These are phyloP conservation scores for Phycomyces blakesleeanus DNA, from an alignment of 192 early-diverging fungal species.

Conservation along the genomic window DNA sequence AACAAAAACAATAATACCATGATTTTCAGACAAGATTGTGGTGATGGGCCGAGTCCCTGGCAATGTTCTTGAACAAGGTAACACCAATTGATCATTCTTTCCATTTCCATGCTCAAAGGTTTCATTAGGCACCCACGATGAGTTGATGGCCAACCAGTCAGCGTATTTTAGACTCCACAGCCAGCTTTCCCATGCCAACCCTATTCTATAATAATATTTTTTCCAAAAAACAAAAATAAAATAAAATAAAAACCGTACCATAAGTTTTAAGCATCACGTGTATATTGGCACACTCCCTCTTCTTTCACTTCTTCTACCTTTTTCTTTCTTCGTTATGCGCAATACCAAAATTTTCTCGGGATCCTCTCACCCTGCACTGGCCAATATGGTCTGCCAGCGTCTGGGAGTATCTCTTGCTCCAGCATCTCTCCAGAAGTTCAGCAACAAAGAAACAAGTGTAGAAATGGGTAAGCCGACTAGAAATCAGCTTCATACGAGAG, in stretches of 20 bases:
- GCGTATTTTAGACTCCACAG: slow-evolving; percentile 32
- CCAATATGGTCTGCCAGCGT: slow-evolving; percentile 70
- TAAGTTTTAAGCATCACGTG: not conserved
- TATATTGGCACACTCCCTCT: not conserved
- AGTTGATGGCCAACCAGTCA: slow-evolving; percentile 25
- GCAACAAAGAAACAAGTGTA: slow-evolving; percentile 91
- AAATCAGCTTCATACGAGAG: too few relatives aligned
- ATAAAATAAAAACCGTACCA: too few relatives aligned
- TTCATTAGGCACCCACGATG: slow-evolving; percentile 32
- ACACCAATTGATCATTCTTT: not conserved
- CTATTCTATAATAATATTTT: slow-evolving; percentile 6
- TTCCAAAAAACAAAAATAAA: not conserved
- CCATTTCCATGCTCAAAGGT: not conserved
- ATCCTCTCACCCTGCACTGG: slow-evolving; percentile 88
- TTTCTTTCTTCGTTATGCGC: slow-evolving; percentile 49
- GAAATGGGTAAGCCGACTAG: slow-evolving; percentile 66
- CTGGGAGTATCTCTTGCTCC: slow-evolving; percentile 77
- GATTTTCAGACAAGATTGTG: slow-evolving; percentile 27
- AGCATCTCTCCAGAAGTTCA: slow-evolving; percentile 76
- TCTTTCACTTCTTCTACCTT: not conserved
- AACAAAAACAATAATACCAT: not conserved
- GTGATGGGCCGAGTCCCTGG: slow-evolving; percentile 35
- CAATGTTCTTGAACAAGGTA: slow-evolving; percentile 40
- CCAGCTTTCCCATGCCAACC: slow-evolving; percentile 22
- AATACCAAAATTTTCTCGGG: slow-evolving; percentile 92